Evolutionary conservation across 352 stramenopile genomes (phyloP).

Genomic region (Lagenidium giganteum): DNA sequence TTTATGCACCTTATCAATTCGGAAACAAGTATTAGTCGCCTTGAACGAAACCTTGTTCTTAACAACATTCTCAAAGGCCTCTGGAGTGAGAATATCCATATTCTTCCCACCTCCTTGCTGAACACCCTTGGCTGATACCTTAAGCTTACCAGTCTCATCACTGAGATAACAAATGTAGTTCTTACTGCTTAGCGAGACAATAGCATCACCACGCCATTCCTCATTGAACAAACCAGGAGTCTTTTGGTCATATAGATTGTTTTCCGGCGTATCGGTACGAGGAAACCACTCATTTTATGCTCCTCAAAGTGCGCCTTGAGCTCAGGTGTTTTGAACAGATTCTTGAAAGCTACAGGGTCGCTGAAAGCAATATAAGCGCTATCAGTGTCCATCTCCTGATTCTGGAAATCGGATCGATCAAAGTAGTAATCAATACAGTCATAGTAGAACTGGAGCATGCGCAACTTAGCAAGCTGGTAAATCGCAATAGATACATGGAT

Average conservation of each 20-base stretch:
- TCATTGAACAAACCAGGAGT: slow-evolving; percentile 20
- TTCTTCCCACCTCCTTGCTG: slow-evolving; percentile 5
- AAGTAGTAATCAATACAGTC: slow-evolving; percentile 9
- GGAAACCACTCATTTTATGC: slow-evolving; percentile 17
- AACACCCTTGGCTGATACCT: slow-evolving; percentile 8
- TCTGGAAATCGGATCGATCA: slow-evolving; percentile 9
- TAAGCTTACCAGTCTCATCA: slow-evolving; percentile 5
- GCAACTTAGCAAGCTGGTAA: slow-evolving; percentile 8
- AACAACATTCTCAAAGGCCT: slow-evolving; percentile 1
- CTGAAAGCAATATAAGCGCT: slow-evolving; percentile 8
- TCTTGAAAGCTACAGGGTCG: slow-evolving; percentile 5
- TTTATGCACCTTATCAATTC: slow-evolving; percentile 13
- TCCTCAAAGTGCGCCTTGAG: slow-evolving; percentile 6
- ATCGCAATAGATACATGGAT: slow-evolving; percentile 11
- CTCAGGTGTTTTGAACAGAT: slow-evolving; percentile 13
- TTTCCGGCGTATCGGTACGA: background rate
- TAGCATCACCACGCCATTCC: slow-evolving; percentile 11
- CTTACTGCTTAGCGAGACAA: slow-evolving; percentile 12
- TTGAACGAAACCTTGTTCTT: slow-evolving; percentile 13
- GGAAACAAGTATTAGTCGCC: slow-evolving; percentile 19
- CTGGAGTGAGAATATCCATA: background rate
- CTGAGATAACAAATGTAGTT: slow-evolving; percentile 15
- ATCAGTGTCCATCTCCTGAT: slow-evolving; percentile 15
- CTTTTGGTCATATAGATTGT: background rate
- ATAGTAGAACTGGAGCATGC: slow-evolving; percentile 14